Percentiles rank a stretch among this genome's conserved stretches.
Evolutionary conservation across 2,329 filamentous ascomycete genomes (phyloP).

Genomic region (Alternaria conjuncta): DNA sequence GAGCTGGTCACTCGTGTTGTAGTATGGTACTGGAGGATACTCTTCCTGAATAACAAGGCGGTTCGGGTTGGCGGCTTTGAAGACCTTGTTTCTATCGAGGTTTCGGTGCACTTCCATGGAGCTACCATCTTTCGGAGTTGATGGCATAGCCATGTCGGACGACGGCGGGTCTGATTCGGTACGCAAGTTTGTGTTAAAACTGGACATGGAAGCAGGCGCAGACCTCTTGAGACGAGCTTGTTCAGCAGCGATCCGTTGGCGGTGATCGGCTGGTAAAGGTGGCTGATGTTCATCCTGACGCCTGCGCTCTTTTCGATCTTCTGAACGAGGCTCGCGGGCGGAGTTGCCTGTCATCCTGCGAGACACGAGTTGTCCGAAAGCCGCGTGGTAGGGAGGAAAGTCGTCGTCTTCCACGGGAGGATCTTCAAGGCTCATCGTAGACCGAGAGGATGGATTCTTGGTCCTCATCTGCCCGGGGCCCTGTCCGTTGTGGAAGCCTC

Average conservation of each 20-base stretch:
- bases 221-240: slow-evolving; percentile 29
- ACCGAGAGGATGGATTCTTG: slow-evolving; percentile 31
- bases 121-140: slow-evolving; percentile 50
- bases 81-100: slow-evolving; percentile 20
- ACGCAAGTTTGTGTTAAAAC: slow-evolving; percentile 39
- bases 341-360: neutral
- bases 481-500: neutral
- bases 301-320: neutral
- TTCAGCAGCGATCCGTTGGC: slow-evolving; percentile 28
- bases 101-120: slow-evolving; percentile 43
- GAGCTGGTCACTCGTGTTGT: slow-evolving; percentile 49
- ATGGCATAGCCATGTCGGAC: slow-evolving; percentile 53
- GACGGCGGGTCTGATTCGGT: slow-evolving; percentile 51
- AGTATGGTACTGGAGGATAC: slow-evolving; percentile 33
- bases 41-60: slow-evolving; percentile 31
- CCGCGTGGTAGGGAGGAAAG: slow-evolving; percentile 1
- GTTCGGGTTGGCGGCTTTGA: slow-evolving; percentile 40
- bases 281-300: slow-evolving; percentile 7
- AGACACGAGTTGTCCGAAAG: slow-evolving; percentile 17
- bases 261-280: slow-evolving; percentile 29
- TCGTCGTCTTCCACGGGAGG: slow-evolving; percentile 1
- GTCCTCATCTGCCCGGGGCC: slow-evolving; percentile 28
- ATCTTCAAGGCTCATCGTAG: slow-evolving; percentile 26
- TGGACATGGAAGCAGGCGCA: slow-evolving; percentile 37
- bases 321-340: neutral